phyloP scores from a whole-genome alignment of 805 yeast species.

The Maudiozyma turicensis region DNA sequence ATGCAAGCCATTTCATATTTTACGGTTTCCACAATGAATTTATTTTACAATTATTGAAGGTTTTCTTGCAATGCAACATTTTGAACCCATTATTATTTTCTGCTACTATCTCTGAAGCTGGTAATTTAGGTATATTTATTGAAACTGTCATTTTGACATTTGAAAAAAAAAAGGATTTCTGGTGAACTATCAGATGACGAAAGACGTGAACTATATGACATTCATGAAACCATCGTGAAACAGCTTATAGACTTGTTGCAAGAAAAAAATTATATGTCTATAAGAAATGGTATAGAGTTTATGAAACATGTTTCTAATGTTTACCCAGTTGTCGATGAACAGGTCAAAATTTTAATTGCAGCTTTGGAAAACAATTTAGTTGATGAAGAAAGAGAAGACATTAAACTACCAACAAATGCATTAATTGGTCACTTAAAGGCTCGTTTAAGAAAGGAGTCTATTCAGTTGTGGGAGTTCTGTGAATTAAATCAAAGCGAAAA shows the following conservation, averaged over 20 bases:
- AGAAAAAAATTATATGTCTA: constrained; percentile 55
- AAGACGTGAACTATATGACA: constrained; percentile 36
- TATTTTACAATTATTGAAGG: constrained; percentile 34
- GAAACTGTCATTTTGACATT: constrained; percentile 42
- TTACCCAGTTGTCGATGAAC: constrained; percentile 62
- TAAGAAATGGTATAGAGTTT: constrained; percentile 71
- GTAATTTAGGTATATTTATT: constrained; percentile 69
- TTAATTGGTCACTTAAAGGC: constrained; percentile 56
- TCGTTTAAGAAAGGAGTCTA: constrained; percentile 37
- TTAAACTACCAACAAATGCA: constrained; percentile 68
- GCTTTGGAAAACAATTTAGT: constrained; percentile 39
- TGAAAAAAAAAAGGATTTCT: constrained; percentile 36
- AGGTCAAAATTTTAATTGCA: constrained; percentile 43
- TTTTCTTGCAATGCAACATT: constrained; percentile 39
- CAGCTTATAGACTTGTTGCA: constrained; percentile 15
- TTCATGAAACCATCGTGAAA: constrained; percentile 43
- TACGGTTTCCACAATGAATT: constrained; percentile 37
- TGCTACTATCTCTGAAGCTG: constrained; percentile 68
- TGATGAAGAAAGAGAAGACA: constrained; percentile 65
- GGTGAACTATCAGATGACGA: constrained; percentile 22
- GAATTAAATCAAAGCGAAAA: constrained; percentile 27
- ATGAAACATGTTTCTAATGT: constrained; percentile 53
- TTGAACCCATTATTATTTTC: constrained; percentile 55
- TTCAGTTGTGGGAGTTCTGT: constrained; percentile 48
- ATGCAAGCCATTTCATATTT: constrained; percentile 50